Base-by-base conservation (phyloP, 192 early-diverging fungal species). In the Coemansia guatemalensis region DNA sequence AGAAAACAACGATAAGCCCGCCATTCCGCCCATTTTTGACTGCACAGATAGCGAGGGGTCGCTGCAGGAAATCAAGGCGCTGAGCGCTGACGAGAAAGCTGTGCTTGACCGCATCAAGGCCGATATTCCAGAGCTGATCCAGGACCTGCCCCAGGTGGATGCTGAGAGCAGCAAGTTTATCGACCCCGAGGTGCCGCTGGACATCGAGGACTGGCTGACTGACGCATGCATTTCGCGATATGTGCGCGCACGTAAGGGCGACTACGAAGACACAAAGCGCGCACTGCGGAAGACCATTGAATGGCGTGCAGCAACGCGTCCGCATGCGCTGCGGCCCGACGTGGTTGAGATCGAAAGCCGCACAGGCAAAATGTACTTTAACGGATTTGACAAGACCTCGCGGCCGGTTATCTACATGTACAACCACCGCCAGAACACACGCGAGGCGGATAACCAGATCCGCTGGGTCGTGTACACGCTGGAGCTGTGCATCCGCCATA, bases 341-440 rank as follows among this genome's bases (percentile, higher is more conserved):
- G 86, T 86, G 14, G 85, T 97, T 33, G 88, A 88, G 71, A 72
- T 84, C 53, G 94, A 95, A 80, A 85, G 82, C 39, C 74, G 82
- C 18, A 88, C 88, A 8, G 96, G 94, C 53, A 96, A 96, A 80
- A 79, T 88, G 74, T 89, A 92, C 71, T 73, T 93, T 41, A 87
- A 86, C 74, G 95, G 95, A 6, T 94, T 92, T 64, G 91, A 93
- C 79, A 84, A 79, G 65, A 61, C 78, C 41, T 90, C 90, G 2
- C 84, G 92, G 17, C 90, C 92, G 4, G 58, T 92, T 48, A 75
- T 91, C 57, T 91, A 88, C 75, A 88, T 95, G 84, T 84, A 85
- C 69, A 88, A 88, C 32, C 83, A 88, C 50, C 74, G 84, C 48
- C 88, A 98, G 62, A 93, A 94, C 83, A 93, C 92, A 1, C 89